phyloP scores from a whole-genome alignment of 1,284 basidiomycete species.

The Pholiota adiposa region DNA sequence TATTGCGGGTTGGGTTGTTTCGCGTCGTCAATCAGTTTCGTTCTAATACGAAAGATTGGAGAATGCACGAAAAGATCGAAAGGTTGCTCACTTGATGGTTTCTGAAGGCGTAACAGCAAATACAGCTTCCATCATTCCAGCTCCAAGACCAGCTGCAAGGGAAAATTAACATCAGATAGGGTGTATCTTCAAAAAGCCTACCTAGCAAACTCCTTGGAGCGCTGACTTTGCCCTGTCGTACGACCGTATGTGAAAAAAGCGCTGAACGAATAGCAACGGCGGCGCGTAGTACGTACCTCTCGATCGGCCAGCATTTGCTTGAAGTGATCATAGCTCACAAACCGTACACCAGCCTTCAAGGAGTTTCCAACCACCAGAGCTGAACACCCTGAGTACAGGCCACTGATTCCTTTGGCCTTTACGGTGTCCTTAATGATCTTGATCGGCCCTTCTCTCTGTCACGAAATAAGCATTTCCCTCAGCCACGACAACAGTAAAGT shows the following conservation, averaged over 20 bases:
- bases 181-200: constrained; percentile 30
- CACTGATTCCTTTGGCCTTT: constrained; percentile 70
- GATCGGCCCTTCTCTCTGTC: constrained; percentile 67
- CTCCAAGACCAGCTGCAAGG: constrained; percentile 87
- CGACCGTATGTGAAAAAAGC: neutral
- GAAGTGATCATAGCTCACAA: constrained; percentile 94
- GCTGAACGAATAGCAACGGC: neutral
- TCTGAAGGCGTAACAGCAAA: constrained; percentile 97
- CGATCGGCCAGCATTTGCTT: constrained; percentile 84
- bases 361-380: constrained; percentile 92
- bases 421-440: constrained; percentile 75
- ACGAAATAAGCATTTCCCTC: constrained; percentile 3
- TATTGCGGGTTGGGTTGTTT: constrained; percentile 86
- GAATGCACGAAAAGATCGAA: neutral
- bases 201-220: constrained; percentile 84
- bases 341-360: constrained; percentile 91
- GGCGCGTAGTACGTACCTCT: constrained; percentile 59
- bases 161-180: neutral
- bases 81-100: constrained; percentile 88
- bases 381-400: constrained; percentile 86
- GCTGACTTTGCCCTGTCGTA: constrained; percentile 81
- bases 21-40: constrained; percentile 97
- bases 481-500: neutral
- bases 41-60: constrained; percentile 55
- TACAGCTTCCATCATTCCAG: constrained; percentile 93